Conservation (phyloP, 148 eudicot species). For the Rhododendron mucronatum region DNA sequence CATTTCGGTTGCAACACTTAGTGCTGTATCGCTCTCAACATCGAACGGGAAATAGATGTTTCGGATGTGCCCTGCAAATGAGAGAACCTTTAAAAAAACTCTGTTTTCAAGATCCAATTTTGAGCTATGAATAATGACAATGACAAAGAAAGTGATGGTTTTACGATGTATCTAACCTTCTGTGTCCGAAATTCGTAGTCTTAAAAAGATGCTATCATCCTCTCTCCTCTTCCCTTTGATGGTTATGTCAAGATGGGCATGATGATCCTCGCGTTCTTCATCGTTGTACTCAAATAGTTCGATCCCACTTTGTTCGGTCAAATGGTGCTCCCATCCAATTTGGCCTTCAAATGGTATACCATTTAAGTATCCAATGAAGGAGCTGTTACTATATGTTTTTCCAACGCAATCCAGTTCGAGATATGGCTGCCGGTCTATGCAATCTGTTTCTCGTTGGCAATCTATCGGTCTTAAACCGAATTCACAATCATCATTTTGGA, state of each 20-base stretch:
- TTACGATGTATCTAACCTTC: constrained; percentile 44
- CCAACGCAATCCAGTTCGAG: constrained; percentile 21
- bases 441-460: constrained; percentile 34
- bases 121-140: neutral
- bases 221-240: constrained; percentile 73
- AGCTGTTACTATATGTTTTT: constrained; percentile 23
- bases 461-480: constrained; percentile 31
- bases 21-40: constrained; percentile 62
- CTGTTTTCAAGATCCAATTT: neutral
- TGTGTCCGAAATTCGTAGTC: constrained; percentile 64
- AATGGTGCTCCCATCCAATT: constrained; percentile 39
- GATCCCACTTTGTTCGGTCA: constrained; percentile 29
- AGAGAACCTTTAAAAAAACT: neutral
- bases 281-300: constrained; percentile 48
- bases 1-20: constrained; percentile 87
- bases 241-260: constrained; percentile 46
- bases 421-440: constrained; percentile 33
- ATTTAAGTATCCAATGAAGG: constrained; percentile 36
- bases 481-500: constrained; percentile 47
- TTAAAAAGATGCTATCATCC: constrained; percentile 64
- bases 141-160: neutral
- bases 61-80: constrained; percentile 50
- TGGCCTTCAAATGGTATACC: constrained; percentile 32
- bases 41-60: constrained; percentile 83
- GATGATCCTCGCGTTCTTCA: constrained; percentile 44